Evolutionary conservation across 495 filamentous ascomycete genomes (phyloP), one percentile per base, ranked within the genome.

Genomic region (Eremomyces bilateralis): DNA sequence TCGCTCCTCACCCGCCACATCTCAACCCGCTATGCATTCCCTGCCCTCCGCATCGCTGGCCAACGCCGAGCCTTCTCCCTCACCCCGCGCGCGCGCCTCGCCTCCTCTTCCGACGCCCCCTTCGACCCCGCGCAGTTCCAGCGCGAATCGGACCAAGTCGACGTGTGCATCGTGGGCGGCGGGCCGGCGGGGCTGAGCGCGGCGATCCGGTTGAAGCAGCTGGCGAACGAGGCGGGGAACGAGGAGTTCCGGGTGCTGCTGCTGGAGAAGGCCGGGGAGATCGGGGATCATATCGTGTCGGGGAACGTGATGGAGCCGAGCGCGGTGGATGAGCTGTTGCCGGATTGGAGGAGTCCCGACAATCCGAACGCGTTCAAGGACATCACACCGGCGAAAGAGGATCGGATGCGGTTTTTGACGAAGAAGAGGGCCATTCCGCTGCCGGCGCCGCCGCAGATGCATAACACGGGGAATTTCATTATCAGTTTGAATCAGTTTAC

Each of bases 401-500:
- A 95, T 46, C 73, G 71, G 54, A 90, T 99, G 85, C 71, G 82
- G 39, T 94, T 94, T 54, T 60, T 99, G 33, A 95, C 85, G n/a
- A 72, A 83, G 59, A 76, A 59, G 32, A 63, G 62, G 18, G 62
- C 81, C 0, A 69, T 84, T 42, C 77, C 78, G 6, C 64, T 94
- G 27, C 88, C 88, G 3, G 64, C 73, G 4, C 90, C 88, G 15
- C 90, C 88, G 19, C 88, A 95, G 60, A 95, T 99, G 90, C 68
- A 91, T 55, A 99, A 99, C 53, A 67, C 91, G 45, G 88, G 88
- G 15, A 99, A 99, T 52, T 94, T 88, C 51, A 99, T 99, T 39
- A 65, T 99, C 44, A 91, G 81, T 50, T 54, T 99, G 46, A 94
- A 84, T 50, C 77, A 95, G 50, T 71, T 95, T 40, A 75, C 73